Percentiles rank a stretch among this genome's conserved stretches.
Conservation (phyloP, 176 grass and related monocot genomes). For the Aegilops sharonensis region DNA sequence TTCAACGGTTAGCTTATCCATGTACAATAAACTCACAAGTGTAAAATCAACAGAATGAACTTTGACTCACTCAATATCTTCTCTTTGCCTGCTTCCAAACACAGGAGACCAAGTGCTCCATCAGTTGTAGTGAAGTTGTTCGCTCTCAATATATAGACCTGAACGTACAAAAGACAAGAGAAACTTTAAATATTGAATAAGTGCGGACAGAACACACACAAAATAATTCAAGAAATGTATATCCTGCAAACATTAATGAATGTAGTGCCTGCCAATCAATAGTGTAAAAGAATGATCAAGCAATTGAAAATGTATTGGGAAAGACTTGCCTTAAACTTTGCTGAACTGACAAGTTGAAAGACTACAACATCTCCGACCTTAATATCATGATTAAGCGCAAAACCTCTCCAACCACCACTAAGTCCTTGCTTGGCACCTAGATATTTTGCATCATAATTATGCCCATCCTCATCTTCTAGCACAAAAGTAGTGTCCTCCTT, state of each 20-base stretch:
- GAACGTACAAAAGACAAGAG: neutral
- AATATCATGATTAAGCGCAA: constrained; percentile 38
- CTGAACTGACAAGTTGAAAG: constrained; percentile 36
- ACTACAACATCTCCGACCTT: constrained; percentile 41
- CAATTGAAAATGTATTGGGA: neutral
- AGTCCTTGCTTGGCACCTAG: constrained; percentile 38
- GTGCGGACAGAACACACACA: neutral
- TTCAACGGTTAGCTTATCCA: constrained; percentile 6
- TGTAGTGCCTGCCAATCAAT: neutral
- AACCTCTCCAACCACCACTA: constrained; percentile 51
- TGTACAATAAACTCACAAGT: neutral
- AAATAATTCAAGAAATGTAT: constrained; percentile 12
- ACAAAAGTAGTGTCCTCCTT: constrained; percentile 19
- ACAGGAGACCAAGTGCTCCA: constrained; percentile 23
- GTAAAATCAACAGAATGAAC: neutral
- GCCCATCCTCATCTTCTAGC: constrained; percentile 45
- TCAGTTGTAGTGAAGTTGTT: constrained; percentile 30
- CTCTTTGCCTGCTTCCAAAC: constrained; percentile 19
- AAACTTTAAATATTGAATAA: neutral
- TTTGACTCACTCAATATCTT: constrained; percentile 26
- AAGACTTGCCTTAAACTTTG: constrained; percentile 46
- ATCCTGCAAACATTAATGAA: neutral
- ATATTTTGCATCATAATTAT: constrained; percentile 12
- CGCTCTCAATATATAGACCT: constrained; percentile 41
- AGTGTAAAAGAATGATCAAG: neutral